Conservation (phyloP, 2,329 filamentous ascomycete genomes). For the Knoxdaviesia proteae region DNA sequence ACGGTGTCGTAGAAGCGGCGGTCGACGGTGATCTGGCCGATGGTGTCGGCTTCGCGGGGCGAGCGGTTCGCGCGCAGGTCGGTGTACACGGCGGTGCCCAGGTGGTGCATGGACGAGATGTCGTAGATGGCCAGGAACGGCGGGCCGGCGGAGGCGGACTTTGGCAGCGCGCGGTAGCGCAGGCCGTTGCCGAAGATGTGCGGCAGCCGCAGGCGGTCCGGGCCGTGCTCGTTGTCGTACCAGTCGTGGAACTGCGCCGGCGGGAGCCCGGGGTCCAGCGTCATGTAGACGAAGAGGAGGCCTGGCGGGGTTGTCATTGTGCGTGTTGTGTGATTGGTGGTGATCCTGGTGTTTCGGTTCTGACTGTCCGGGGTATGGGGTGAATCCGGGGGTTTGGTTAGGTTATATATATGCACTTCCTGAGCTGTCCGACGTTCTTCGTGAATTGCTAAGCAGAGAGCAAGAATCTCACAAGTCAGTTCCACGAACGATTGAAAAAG, state of each 20-base stretch:
- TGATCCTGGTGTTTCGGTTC: too few relatives aligned
- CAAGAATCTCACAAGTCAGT: too few relatives aligned
- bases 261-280: conserved; percentile 46
- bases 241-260: conserved; percentile 64
- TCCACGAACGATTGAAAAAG: too few relatives aligned
- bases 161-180: conserved; percentile 33
- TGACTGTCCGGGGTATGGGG: too few relatives aligned
- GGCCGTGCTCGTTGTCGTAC: conserved; percentile 90
- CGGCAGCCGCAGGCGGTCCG: conserved; percentile 54
- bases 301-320: conserved; percentile 23
- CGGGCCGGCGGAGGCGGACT: conserved; percentile 40
- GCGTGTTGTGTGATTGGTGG: too few relatives aligned
- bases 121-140: conserved; percentile 69
- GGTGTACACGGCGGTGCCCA: conserved; percentile 52
- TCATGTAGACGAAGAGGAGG: conserved; percentile 72
- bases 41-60: conserved; percentile 29
- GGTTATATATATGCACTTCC: too few relatives aligned
- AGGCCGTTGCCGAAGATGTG: conserved; percentile 58
- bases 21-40: conserved; percentile 40
- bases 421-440: too few relatives aligned
- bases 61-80: conserved; percentile 37
- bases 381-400: too few relatives aligned
- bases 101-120: conserved; percentile 49
- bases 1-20: conserved; percentile 52
- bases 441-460: too few relatives aligned